A percentile compares a stretch with the other conserved stretches of the same genome.
Evolutionary conservation across 1,139 yeast genomes (phyloP).

Genomic region (Kurtzmaniella natalensis): DNA sequence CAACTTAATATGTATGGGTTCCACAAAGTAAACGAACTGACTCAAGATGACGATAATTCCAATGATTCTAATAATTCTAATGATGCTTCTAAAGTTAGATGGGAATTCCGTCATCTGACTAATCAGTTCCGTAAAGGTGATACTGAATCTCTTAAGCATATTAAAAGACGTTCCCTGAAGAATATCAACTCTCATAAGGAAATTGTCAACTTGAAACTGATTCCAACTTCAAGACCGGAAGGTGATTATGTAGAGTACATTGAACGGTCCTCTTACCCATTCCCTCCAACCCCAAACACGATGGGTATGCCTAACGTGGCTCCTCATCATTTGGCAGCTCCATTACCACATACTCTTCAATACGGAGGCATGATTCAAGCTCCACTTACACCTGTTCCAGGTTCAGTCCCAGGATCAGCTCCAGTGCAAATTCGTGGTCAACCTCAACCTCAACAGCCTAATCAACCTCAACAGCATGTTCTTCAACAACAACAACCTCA

Average conservation of each 20-base stretch:
- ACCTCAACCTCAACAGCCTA: constrained; percentile 10
- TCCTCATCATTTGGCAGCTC: constrained; percentile 6
- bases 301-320: not conserved
- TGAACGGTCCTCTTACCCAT: constrained; percentile 9
- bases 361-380: constrained; percentile 9
- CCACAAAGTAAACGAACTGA: constrained; percentile 57
- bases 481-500: constrained; percentile 2
- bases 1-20: constrained; percentile 80
- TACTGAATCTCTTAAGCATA: constrained; percentile 49
- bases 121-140: constrained; percentile 66
- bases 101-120: constrained; percentile 74
- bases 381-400: constrained; percentile 11
- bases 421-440: constrained; percentile 9
- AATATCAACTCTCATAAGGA: constrained; percentile 42
- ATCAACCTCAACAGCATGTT: constrained; percentile 2
- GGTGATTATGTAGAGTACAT: constrained; percentile 11
- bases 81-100: constrained; percentile 16
- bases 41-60: constrained; percentile 16
- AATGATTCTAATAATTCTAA: constrained; percentile 2
- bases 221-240: constrained; percentile 24
- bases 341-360: constrained; percentile 8
- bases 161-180: constrained; percentile 62
- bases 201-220: constrained; percentile 32
- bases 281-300: constrained; percentile 3
- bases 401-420: constrained; percentile 10